Conservation (phyloP, 441 rosid genomes). For the Pelargonium myrrhifolium region DNA sequence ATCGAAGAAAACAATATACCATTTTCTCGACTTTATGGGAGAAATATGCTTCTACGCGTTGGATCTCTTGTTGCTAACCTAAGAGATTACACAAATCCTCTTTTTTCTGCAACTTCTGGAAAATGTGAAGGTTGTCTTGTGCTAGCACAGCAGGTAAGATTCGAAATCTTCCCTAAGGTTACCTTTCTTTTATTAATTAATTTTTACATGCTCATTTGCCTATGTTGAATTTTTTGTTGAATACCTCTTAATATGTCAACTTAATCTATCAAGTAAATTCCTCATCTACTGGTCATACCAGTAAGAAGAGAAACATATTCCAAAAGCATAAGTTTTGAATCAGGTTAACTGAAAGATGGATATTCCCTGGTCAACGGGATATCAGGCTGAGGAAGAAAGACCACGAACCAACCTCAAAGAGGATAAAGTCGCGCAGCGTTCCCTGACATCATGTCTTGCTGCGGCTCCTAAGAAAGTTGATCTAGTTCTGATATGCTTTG, state of each 20-base stretch:
- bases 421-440: too few species aligned
- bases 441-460: too few species aligned
- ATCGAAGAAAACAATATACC: constrained; percentile 67
- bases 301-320: background rate
- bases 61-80: constrained; percentile 60
- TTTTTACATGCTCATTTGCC: constrained; percentile 49
- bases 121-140: constrained; percentile 88
- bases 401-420: too few species aligned
- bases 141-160: constrained; percentile 91
- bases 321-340: background rate
- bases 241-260: background rate
- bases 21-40: constrained; percentile 89
- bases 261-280: background rate
- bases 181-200: background rate
- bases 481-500: background rate
- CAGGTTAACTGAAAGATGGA: too few species aligned
- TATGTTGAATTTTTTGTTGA: constrained; percentile 57
- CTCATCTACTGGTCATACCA: background rate
- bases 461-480: background rate
- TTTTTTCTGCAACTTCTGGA: constrained; percentile 72
- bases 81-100: constrained; percentile 81
- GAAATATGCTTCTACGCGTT: constrained; percentile 56
- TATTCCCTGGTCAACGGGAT: too few species aligned
- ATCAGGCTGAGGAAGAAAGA: too few species aligned
- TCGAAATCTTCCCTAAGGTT: constrained; percentile 29